A percentile compares a stretch with the other conserved stretches of the same genome.
Evolutionary conservation across 768 basidiomycete species (phyloP).

Genomic region (Arthromyces matolae): DNA sequence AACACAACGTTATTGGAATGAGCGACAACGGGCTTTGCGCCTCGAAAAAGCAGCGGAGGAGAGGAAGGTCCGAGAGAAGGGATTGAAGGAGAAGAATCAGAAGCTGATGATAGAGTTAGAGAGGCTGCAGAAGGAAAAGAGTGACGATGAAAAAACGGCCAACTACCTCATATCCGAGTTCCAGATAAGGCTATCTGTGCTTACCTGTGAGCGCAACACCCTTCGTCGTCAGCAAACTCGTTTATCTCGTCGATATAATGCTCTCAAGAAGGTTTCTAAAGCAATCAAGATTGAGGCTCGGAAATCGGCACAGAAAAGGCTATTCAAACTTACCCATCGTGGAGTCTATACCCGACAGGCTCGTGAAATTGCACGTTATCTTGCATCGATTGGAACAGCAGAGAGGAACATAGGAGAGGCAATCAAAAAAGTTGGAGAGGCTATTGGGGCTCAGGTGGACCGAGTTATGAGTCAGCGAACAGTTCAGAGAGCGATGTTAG

Average conservation of each 20-base stretch:
- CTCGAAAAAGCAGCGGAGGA: neutral
- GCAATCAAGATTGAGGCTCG: neutral
- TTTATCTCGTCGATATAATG: neutral
- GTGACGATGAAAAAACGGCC: neutral
- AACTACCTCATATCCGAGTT: no score
- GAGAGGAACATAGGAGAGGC: neutral
- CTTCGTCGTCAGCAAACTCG: neutral
- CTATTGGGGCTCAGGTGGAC: neutral
- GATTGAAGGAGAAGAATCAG: neutral
- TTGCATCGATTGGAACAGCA: neutral
- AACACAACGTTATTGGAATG: neutral
- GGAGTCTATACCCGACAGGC: neutral
- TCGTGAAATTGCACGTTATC: neutral
- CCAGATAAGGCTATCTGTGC: no score
- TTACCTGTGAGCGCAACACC: neutral
- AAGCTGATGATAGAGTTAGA: neutral
- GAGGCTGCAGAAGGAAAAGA: neutral
- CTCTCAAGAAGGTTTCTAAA: neutral
- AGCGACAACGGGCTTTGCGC: neutral
- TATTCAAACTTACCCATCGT: neutral
- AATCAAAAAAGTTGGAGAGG: neutral
- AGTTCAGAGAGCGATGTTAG: slow-evolving; percentile 5
- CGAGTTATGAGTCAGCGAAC: slow-evolving; percentile 1
- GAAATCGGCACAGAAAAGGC: neutral
- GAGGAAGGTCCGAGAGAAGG: neutral